Base-by-base conservation (phyloP, 768 basidiomycete genomes). In the Phaffia australis region DNA sequence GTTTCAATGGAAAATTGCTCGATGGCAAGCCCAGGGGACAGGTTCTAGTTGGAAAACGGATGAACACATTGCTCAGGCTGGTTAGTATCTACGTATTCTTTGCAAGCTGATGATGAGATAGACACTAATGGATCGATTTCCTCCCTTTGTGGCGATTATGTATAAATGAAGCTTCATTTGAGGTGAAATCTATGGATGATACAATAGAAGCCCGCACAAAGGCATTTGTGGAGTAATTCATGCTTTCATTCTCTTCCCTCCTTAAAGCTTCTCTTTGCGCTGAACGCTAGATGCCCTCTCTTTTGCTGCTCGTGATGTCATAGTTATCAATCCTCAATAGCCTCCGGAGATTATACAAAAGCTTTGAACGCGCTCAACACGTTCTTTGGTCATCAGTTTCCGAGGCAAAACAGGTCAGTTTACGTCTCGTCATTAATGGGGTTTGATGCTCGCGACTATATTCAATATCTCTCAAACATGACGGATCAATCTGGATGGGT, bases 351-450 rank as follows among this genome's bases (percentile, higher is more conserved):
- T 74, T 84, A 84, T 69, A 83, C 83, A 55, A 70, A 81, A 11
- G 87, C 87, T 0, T 80, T 82, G 2, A 87, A 88, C 70, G 85
- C 83, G 70, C 76, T 91, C 49, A 81, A 88, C 46, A 78, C 82
- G 61, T 91, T 87, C 74, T 91, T 90, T 70, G 88, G 90, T 73
- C 89, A 90, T 68, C 85, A 83, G 72, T 91, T 91, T 72, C 85
- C 89, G 69, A 84, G 86, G 64, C 81, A 79, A 46, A 85, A 83
- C 69, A 88, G 90, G 74, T 90, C 87, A 89, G 67, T 71, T 87
- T 79, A n/a, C n/a, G n/a, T n/a, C n/a, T n/a, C n/a, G n/a, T n/a
- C n/a, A n/a, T n/a, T n/a, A n/a, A n/a, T n/a, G n/a, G n/a, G n/a
- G n/a, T n/a, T n/a, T n/a, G n/a, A n/a, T n/a, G n/a, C 29, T 51